Evolutionary conservation across 805 yeast species (phyloP).

Genomic region (Candida ortonii): DNA sequence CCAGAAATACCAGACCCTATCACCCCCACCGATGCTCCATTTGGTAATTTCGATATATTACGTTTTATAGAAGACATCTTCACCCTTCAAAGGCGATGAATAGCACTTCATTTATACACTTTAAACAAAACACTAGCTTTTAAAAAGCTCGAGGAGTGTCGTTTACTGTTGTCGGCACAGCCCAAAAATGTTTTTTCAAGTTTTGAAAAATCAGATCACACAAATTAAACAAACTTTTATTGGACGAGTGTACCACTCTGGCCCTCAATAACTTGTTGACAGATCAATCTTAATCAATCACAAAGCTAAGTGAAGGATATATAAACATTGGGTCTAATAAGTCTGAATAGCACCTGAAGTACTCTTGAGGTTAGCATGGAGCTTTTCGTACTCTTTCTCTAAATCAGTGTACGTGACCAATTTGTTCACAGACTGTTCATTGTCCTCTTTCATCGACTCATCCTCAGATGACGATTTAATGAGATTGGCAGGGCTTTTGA

Average conservation of each 20-base stretch:
- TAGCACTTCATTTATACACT: too few relatives aligned
- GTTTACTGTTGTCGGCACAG: too few relatives aligned
- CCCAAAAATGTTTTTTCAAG: background rate
- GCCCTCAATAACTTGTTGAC: too few relatives aligned
- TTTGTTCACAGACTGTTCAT: constrained; percentile 2
- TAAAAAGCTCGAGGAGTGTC: too few relatives aligned
- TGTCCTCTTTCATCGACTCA: constrained; percentile 4
- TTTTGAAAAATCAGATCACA: constrained; percentile 1
- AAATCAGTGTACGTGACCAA: constrained; percentile 20
- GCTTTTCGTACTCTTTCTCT: constrained; percentile 22
- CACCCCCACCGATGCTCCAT: constrained; percentile 55
- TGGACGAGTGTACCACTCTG: too few relatives aligned
- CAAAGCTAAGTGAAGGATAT: background rate
- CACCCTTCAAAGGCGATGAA: too few relatives aligned
- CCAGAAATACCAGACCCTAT: constrained; percentile 92
- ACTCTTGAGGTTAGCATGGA: background rate
- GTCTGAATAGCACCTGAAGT: background rate
- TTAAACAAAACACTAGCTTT: too few relatives aligned
- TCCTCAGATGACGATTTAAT: constrained; percentile 6
- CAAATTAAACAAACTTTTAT: constrained; percentile 4
- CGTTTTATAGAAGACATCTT: constrained; percentile 13
- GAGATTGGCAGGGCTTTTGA: constrained; percentile 21
- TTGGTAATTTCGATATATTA: constrained; percentile 13
- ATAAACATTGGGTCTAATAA: too few relatives aligned
- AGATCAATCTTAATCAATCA: background rate